Conservation (phyloP, 73 alveolate genomes). For the Tetrahymena elliotti region DNA sequence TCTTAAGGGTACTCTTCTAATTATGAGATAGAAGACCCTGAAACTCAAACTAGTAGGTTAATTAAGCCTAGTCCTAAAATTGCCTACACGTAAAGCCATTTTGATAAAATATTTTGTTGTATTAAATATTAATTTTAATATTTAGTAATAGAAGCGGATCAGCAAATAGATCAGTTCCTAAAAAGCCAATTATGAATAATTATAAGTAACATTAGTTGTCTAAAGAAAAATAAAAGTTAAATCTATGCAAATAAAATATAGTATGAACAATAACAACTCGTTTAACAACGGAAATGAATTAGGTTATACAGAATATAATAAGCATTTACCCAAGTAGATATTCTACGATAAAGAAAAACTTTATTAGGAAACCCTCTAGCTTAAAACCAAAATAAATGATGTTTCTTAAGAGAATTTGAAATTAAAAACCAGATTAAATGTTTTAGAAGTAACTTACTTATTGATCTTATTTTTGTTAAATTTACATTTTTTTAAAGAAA, state of each 20-base stretch:
- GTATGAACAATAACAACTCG: neutral
- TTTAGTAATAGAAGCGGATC: neutral
- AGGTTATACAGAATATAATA: neutral
- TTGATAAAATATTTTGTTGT: neutral
- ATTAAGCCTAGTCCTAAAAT: neutral
- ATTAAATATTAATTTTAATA: no score
- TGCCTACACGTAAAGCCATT: neutral
- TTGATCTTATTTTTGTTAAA: neutral
- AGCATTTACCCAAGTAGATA: neutral
- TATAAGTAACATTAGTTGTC: neutral
- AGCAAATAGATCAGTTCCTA: neutral
- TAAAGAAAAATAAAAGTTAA: neutral
- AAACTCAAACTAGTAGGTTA: neutral
- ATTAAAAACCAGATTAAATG: neutral
- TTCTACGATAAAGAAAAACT: neutral
- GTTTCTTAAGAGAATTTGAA: neutral
- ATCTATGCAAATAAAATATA: neutral
- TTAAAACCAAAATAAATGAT: neutral
- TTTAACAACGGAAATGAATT: neutral
- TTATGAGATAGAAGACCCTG: neutral
- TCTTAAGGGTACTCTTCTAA: neutral
- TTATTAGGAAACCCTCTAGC: neutral
- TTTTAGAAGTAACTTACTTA: neutral
- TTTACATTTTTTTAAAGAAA: neutral
- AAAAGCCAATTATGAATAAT: neutral